Evolutionary conservation across 805 yeast species (phyloP), one percentile per base, ranked within the genome.

Genomic region (Kazachstania kunashirensis): DNA sequence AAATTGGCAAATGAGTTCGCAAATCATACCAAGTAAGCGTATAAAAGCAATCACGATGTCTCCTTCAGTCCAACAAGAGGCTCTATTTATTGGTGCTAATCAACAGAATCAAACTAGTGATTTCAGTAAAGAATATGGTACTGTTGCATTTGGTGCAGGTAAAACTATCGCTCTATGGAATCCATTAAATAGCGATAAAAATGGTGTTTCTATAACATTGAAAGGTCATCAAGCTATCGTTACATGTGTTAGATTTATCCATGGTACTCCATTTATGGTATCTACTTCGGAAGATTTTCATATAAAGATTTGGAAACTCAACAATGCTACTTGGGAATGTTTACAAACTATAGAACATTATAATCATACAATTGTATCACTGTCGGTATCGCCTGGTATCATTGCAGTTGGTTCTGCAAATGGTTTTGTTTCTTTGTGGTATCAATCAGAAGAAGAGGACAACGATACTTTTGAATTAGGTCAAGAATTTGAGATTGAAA

Each of bases 61-160:
- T n/a, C n/a, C n/a, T n/a, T n/a, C n/a, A n/a, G 37, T 43, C 5
- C 25, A 34, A n/a, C 23, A 33, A 18, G 80, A 76, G 39, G 83
- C 81, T 13, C 63, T 77, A 4, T 79, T 81, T 52, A 65, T 73
- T 14, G 94, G 94, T 12, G 85, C 84, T 24, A 83, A 82, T 53
- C 71, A 70, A 41, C 84, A 79, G 47, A 62, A 75, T 5, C 73
- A 70, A 41, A 74, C 71, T 5, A 68, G 77, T 17, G 86, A 76
- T 48, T 70, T 68, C 45, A 64, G 68, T 40, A 37, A 51, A 0
- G 36, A 38, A 1, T 46, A 48, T 9, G 50, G 62, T 16, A 38
- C 70, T 4, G 66, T 81, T 6, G 94, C 92, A 0, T 84, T 67
- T 55, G 94, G 88, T 6, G 84, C 92, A 0, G 73, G 75, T 1